Percentiles rank a stretch among this genome's conserved stretches.
phyloP scores from a whole-genome alignment of 257 asterid species.

The Anisodus acutangulus region DNA sequence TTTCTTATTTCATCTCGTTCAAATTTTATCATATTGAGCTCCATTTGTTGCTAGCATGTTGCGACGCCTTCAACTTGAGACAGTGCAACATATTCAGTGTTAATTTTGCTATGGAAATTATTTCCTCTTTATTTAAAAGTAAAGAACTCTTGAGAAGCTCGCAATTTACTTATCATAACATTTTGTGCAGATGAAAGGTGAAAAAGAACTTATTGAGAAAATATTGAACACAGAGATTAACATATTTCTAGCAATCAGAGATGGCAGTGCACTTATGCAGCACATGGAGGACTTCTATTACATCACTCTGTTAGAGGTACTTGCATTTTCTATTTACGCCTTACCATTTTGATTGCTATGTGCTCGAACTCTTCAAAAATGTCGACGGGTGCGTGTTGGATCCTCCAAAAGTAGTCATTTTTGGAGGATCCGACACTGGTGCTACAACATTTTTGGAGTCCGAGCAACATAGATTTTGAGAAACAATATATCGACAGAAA shows the following conservation, averaged over 20 bases:
- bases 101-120: not conserved
- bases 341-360: not conserved
- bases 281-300: constrained; percentile 99
- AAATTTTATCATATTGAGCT: not conserved
- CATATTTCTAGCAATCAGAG: constrained; percentile 90
- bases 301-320: constrained; percentile 83
- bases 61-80: not conserved
- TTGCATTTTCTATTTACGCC: not conserved
- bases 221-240: constrained; percentile 91
- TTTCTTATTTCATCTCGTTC: not conserved
- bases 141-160: not conserved
- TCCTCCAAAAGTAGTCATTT: not conserved
- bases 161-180: not conserved
- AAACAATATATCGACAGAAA: constrained; percentile 12
- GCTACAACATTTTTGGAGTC: not conserved
- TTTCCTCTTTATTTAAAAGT: not conserved
- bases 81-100: not conserved
- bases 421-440: not conserved
- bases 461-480: not conserved
- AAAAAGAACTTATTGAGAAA: constrained; percentile 86
- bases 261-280: constrained; percentile 98
- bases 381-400: not conserved
- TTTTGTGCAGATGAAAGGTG: constrained; percentile 85
- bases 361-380: not conserved
- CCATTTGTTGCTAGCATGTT: not conserved